Evolutionary conservation across 1,139 yeast genomes (phyloP), one percentile per base, ranked within the genome.

Genomic region (Trichomonascaceae sp.): DNA sequence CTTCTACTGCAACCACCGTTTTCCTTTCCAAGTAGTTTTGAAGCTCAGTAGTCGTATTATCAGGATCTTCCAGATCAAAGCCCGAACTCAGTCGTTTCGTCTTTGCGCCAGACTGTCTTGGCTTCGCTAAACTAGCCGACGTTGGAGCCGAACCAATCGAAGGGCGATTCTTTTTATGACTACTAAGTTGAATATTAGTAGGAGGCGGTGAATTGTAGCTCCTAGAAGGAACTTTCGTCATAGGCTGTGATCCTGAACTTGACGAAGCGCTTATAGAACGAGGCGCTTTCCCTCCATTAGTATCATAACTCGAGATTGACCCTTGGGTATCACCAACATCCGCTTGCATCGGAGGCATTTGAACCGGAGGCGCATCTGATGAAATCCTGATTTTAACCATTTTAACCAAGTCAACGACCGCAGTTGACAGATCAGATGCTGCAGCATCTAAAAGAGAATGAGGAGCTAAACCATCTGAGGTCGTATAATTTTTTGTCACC

Each of bases 1-100:
- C 87, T 30, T 90, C 82, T 55, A 93, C 93, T 1, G 93, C 97
- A 63, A 87, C 87, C 38, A 87, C 93, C 0, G 98, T 91, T 72
- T 91, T 96, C 69, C 89, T 96, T 68, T 93, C 99, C 65, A 93
- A 77, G 68, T 89, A 93, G 49, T 85, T 78, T 62, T 90, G 81
- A 55, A 93, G 83, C 65, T 90, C 96, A 2, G 89, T 82, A 58
- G 91, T 78, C 0, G 96, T 87, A 67, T 64, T 87, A 64, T 89
- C 96, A 1, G 96, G 96, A 67, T 87, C 88, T 59, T 82, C 86
- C 56, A 87, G 84, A 70, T 87, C 89, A 70, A 87, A 88, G 50
- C 83, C 80, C 56, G 45, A 39, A 39, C 50, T 48, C 10, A 48
- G 18, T 17, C 39, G 44, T 44, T 48, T 48, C 20, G 30, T 39